Evolutionary conservation across 177 flowering plant species (phyloP), one percentile per base, ranked within the genome.

Genomic region (Telopea speciosissima): DNA sequence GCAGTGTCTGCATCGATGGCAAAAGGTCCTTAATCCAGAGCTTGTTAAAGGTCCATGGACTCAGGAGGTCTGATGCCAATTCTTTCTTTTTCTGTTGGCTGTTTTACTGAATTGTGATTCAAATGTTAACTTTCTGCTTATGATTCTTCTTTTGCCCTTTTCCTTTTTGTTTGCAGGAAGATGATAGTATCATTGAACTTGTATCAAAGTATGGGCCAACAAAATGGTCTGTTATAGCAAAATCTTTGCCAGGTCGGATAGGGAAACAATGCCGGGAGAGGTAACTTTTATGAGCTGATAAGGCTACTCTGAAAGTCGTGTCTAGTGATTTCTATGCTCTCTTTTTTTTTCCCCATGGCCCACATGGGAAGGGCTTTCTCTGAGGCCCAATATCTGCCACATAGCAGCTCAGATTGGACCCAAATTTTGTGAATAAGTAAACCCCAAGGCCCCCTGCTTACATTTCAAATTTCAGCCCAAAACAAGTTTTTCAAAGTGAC

Each of bases 191-290:
- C 73, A 78, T 77, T 70, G 86, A 89, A 73, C 77, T 93, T 74
- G 97, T 96, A 16, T 44, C 78, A 28, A 90, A 80, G 76, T 89
- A 90, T 83, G 99, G 98, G 36, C 90, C 98, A 33, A 81, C 92
- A 71, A 96, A 96, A 81, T 96, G 99, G 99, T 88, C 98, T 70
- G 77, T 90, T 74, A 91, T 96, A 70, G 93, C 98, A 24, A 89
- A 89, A 76, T 82, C 96, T 75, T 87, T 95, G 79, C 89, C 96
- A 45, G 99, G 99, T 70, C 94, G 98, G 64, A 93, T 95, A 31
- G 98, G 99, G 70, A 95, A 95, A 77, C 99, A 95, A 83, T 95
- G 99, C 76, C 90, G 99, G 60, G 99, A 95, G 81, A 89, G 99
- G 99, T 95, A 81, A 70, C 22, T 63, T 54, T 33, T 70, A 10